Evolutionary conservation across 345 rosid species (phyloP).

Genomic region (Kandelia obovata): DNA sequence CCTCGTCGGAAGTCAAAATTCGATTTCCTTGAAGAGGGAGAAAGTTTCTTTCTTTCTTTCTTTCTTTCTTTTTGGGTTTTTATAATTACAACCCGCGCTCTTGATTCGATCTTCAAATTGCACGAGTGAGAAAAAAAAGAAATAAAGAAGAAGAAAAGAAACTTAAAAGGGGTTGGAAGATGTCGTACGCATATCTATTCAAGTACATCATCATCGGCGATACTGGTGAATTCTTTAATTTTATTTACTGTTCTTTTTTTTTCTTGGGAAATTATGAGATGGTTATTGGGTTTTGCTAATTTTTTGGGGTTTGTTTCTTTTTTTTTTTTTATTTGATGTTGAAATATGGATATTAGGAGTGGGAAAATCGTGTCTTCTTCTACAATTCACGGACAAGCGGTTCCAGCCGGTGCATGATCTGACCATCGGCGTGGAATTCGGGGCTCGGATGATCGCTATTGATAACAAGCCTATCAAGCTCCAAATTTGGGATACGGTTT

Average conservation of each 20-base stretch:
- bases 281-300: background rate
- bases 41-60: too few relatives aligned
- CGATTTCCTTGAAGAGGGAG: too few relatives aligned
- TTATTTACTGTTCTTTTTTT: background rate
- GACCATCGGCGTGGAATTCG: constrained; percentile 18
- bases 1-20: too few relatives aligned
- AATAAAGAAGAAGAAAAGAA: too few relatives aligned
- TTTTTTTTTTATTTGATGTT: background rate
- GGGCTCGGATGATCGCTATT: constrained; percentile 15
- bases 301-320: background rate
- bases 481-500: constrained; percentile 21
- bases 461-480: constrained; percentile 13
- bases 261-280: background rate
- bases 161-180: background rate
- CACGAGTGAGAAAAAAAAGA: too few relatives aligned
- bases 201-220: constrained; percentile 22
- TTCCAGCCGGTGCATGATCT: constrained; percentile 22
- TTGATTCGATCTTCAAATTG: too few relatives aligned
- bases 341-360: constrained; percentile 6
- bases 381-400: constrained; percentile 19
- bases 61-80: too few relatives aligned
- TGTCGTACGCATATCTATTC: constrained; percentile 24
- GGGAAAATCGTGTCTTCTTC: constrained; percentile 18
- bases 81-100: too few relatives aligned
- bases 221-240: constrained; percentile 4